Evolutionary conservation across 495 filamentous ascomycete species (phyloP).

Genomic region (Neurospora sp.): DNA sequence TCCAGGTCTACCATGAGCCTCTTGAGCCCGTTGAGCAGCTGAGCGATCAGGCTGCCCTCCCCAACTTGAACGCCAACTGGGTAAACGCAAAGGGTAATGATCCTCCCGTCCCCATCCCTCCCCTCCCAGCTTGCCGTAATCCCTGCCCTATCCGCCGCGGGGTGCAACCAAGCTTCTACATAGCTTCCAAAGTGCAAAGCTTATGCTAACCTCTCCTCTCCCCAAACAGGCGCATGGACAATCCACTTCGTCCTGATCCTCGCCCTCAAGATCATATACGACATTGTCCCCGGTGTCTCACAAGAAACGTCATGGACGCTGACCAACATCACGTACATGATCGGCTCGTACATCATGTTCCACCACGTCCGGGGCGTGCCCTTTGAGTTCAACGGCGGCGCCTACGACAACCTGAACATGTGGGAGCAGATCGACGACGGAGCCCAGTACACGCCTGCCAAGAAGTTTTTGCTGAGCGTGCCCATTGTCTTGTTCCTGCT

Average conservation of each 20-base stretch:
- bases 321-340: conserved; percentile 98
- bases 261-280: conserved; percentile 85
- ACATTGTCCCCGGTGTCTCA: conserved; percentile 86
- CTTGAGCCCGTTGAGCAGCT: conserved; percentile 88
- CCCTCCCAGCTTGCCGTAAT: not conserved
- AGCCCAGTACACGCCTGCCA: conserved; percentile 94
- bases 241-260: conserved; percentile 91
- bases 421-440: conserved; percentile 99
- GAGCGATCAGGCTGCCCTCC: conserved; percentile 87
- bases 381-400: conserved; percentile 98
- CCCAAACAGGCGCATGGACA: conserved; percentile 73
- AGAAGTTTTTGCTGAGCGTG: conserved; percentile 93
- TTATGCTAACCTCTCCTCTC: conserved; percentile 3
- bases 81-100: conserved; percentile 92
- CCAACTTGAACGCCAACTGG: conserved; percentile 96
- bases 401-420: conserved; percentile 99
- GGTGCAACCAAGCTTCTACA: not conserved
- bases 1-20: conserved; percentile 81
- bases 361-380: conserved; percentile 96
- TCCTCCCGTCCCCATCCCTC: not conserved
- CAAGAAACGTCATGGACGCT: conserved; percentile 98
- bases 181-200: not conserved
- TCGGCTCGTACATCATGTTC: conserved; percentile 98
- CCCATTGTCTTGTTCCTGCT: conserved; percentile 89
- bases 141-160: not conserved